Conservation (phyloP, 306 rosid species). For the Pyrus communis region DNA sequence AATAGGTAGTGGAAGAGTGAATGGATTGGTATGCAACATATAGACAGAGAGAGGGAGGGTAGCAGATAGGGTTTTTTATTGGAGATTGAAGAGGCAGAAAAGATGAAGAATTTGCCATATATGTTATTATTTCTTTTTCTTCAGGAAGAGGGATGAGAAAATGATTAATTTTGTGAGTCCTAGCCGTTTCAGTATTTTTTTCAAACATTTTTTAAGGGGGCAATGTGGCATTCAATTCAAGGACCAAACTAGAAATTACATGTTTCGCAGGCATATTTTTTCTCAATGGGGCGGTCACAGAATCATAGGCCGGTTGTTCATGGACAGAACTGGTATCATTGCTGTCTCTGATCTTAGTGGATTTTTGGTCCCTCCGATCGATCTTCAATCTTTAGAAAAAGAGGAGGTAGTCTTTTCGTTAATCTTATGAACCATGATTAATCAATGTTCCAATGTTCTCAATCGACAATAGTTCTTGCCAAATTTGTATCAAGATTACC, state of each 20-base stretch:
- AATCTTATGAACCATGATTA: conserved; percentile 18
- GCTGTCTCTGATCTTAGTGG: conserved; percentile 28
- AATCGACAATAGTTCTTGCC: not conserved
- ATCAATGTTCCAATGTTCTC: conserved; percentile 31
- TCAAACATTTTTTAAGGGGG: not conserved
- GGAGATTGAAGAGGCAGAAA: not conserved
- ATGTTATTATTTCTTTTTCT: not conserved
- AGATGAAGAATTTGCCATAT: conserved; percentile 16
- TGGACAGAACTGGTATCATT: conserved; percentile 11
- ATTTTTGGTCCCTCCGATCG: conserved; percentile 23
- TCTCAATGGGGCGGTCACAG: conserved; percentile 7
- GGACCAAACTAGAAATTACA: not conserved
- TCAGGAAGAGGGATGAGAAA: too few relatives aligned
- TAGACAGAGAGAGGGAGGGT: not conserved
- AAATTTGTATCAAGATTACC: not conserved
- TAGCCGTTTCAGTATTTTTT: too few relatives aligned
- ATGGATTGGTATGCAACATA: conserved; percentile 1
- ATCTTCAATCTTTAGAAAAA: not conserved
- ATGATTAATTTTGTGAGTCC: too few relatives aligned
- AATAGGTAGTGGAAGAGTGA: conserved; percentile 2
- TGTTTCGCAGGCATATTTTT: not conserved
- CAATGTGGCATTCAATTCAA: not conserved
- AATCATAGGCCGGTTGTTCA: conserved; percentile 26
- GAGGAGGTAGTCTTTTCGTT: not conserved
- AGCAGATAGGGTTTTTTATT: not conserved